A percentile compares a stretch with the other conserved stretches of the same genome.
These are phyloP conservation scores for Calocera cornea DNA, from an alignment of 768 basidiomycete genomes.

Conservation along the genomic window DNA sequence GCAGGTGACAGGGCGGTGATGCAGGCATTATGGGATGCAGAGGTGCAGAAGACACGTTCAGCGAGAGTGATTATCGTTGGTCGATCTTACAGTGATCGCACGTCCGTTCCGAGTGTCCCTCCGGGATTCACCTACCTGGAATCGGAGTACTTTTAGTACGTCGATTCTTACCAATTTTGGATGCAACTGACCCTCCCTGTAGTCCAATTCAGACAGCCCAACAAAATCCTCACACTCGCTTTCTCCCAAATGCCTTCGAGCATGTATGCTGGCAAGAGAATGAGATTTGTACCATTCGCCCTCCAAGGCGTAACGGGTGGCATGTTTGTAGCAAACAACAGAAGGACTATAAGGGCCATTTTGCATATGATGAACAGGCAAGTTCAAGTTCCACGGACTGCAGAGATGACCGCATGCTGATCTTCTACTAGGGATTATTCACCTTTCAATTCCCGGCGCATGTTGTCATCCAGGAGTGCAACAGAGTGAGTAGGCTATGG, in stretches of 20 bases:
- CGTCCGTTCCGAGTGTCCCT: background rate
- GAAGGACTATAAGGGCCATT: background rate
- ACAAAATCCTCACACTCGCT: background rate
- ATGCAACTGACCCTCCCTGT: background rate
- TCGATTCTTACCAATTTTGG: background rate
- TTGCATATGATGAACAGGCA: background rate
- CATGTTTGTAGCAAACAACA: background rate
- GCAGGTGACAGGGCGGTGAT: background rate
- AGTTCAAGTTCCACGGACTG: background rate
- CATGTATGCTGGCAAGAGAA: background rate
- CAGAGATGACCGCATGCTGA: background rate
- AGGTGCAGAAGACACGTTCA: background rate
- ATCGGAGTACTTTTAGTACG: background rate
- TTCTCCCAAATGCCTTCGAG: background rate
- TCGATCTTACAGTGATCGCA: background rate
- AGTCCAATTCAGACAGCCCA: background rate
- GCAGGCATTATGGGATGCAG: background rate
- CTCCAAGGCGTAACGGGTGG: background rate
- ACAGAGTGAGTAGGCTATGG: background rate
- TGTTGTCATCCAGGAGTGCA: background rate
- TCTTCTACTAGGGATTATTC: background rate
- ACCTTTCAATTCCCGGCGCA: background rate
- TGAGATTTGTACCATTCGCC: background rate
- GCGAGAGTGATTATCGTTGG: background rate
- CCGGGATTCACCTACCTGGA: background rate